phyloP scores from a whole-genome alignment of 2,329 filamentous ascomycete genomes.

The Trichoderma endophyticum region DNA sequence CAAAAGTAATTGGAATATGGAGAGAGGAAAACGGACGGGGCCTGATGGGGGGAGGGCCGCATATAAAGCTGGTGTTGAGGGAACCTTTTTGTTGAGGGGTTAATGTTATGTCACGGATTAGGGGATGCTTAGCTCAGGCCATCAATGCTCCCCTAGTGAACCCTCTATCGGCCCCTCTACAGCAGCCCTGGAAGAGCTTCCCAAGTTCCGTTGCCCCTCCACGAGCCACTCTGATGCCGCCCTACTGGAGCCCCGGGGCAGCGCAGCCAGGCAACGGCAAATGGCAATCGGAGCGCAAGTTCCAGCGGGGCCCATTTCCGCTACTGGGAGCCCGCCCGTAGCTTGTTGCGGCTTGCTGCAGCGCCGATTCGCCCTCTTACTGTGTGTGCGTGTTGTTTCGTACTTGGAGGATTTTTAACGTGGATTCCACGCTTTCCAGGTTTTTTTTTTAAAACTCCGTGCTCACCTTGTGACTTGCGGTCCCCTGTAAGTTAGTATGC shows the following conservation, averaged over 20 bases:
- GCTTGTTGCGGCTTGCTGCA: not conserved
- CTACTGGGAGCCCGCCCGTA: not conserved
- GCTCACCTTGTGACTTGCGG: not conserved
- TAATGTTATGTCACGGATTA: slow-evolving; percentile 29
- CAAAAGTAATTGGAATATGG: slow-evolving; percentile 14
- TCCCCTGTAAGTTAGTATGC: not conserved
- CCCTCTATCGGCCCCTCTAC: not conserved
- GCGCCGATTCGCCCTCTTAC: not conserved
- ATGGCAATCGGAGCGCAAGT: slow-evolving; percentile 13
- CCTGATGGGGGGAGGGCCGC: slow-evolving; percentile 23
- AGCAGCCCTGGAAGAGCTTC: not conserved
- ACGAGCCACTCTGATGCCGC: slow-evolving; percentile 4
- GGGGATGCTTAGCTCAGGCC: not conserved
- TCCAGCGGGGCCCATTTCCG: slow-evolving; percentile 7
- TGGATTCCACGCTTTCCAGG: too few species aligned
- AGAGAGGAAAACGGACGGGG: slow-evolving; percentile 24
- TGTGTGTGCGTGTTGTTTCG: not conserved
- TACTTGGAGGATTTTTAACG: not conserved
- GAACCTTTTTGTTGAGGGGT: slow-evolving; percentile 30
- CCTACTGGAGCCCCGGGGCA: slow-evolving; percentile 3
- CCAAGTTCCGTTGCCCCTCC: slow-evolving; percentile 8
- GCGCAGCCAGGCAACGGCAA: slow-evolving; percentile 6
- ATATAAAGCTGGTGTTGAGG: slow-evolving; percentile 27
- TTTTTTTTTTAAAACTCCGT: not conserved
- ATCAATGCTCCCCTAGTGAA: not conserved